These are phyloP conservation scores for Macrophomina tecta DNA, from an alignment of 2,329 filamentous ascomycete species.

Conservation along the genomic window DNA sequence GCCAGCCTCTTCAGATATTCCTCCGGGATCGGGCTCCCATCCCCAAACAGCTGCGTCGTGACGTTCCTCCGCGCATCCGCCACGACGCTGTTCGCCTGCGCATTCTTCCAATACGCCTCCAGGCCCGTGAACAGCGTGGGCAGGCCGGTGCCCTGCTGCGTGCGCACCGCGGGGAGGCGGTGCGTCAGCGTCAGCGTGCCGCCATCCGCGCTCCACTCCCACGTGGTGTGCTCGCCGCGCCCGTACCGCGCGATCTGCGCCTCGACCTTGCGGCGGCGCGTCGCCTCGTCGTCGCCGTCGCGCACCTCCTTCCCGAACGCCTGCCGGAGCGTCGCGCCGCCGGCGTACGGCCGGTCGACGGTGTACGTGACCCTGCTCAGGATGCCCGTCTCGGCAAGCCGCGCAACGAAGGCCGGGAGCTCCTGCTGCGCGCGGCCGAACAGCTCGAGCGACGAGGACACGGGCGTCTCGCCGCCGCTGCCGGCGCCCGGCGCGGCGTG, in stretches of 20 bases:
- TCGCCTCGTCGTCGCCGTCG: neutral
- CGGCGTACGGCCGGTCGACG: neutral
- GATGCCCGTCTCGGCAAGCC: conserved; percentile 4
- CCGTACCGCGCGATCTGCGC: neutral
- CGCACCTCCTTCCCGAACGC: neutral
- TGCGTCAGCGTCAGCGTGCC: neutral
- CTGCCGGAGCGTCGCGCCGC: neutral
- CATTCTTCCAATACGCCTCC: neutral
- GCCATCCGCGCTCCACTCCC: neutral
- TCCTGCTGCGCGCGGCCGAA: neutral
- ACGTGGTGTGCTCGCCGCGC: neutral
- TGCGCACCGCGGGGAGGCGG: neutral
- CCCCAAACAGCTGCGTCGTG: neutral
- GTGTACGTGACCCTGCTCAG: conserved; percentile 66
- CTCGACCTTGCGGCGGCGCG: neutral
- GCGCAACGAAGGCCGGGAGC: neutral
- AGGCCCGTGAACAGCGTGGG: neutral
- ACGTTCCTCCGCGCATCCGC: neutral
- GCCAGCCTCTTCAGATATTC: neutral
- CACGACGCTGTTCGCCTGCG: neutral
- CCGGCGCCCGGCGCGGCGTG: neutral
- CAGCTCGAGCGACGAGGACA: neutral
- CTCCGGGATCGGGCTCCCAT: neutral
- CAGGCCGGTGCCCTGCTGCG: neutral
- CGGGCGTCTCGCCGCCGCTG: neutral